Conservation (phyloP, 116 monocot genomes). For the Cymodocea nodosa region DNA sequence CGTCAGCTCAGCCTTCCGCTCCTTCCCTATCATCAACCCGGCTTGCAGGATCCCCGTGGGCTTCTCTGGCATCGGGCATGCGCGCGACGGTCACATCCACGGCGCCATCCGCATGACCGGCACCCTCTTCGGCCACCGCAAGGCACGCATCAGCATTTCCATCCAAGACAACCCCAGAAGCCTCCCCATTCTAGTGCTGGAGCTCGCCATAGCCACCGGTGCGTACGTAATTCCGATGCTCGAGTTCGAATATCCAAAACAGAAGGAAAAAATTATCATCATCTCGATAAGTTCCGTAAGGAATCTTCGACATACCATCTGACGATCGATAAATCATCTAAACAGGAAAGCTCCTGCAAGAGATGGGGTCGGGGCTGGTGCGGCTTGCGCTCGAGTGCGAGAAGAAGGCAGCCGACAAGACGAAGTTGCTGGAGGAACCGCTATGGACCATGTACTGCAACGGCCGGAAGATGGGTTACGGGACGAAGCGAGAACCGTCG, state of each 20-base stretch:
- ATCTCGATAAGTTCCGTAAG: no score
- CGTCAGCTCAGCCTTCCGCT: slow-evolving; percentile 54
- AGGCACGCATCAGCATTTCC: slow-evolving; percentile 51
- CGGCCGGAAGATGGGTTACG: slow-evolving; percentile 56
- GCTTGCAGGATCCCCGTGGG: slow-evolving; percentile 22
- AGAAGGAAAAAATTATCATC: no score
- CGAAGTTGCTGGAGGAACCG: slow-evolving; percentile 61
- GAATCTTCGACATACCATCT: neutral
- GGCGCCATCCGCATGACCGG: slow-evolving; percentile 69
- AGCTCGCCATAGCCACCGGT: slow-evolving; percentile 51
- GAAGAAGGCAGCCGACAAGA: slow-evolving; percentile 29
- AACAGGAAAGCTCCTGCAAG: slow-evolving; percentile 1
- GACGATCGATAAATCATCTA: neutral
- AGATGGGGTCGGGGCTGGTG: slow-evolving; percentile 24
- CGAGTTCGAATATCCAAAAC: no score
- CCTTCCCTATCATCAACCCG: slow-evolving; percentile 56
- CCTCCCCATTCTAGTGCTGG: slow-evolving; percentile 53
- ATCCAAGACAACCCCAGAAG: slow-evolving; percentile 67
- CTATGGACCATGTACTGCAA: slow-evolving; percentile 69
- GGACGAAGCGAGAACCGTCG: slow-evolving; percentile 42
- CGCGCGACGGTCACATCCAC: slow-evolving; percentile 40
- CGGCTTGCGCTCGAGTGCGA: slow-evolving; percentile 90
- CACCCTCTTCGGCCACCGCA: slow-evolving; percentile 74
- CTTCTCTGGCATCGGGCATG: slow-evolving; percentile 6
- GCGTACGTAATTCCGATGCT: no score